Percentiles rank a stretch among this genome's conserved stretches.
phyloP scores from a whole-genome alignment of 345 rosid genomes.

The Cardamine occulta region DNA sequence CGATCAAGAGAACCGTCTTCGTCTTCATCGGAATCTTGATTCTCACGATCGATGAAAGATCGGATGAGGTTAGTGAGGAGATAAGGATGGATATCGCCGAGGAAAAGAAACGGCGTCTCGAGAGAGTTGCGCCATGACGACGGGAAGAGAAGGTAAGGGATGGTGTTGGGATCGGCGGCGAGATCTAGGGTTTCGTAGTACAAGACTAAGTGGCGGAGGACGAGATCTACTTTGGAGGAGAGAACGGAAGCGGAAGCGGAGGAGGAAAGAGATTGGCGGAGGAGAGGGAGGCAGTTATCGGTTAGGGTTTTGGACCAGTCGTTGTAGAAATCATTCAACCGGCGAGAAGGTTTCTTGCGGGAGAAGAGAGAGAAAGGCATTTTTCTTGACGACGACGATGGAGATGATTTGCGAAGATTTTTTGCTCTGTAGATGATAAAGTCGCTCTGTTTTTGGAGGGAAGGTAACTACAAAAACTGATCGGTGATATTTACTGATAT shows the following conservation, averaged over 20 bases:
- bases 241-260: constrained; percentile 53
- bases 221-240: constrained; percentile 57
- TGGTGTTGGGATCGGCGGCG: constrained; percentile 54
- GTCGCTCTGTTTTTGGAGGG: constrained; percentile 13
- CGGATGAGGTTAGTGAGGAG: constrained; percentile 79
- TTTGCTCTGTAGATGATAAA: not conserved
- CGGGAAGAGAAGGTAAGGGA: constrained; percentile 71
- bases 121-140: constrained; percentile 74
- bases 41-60: constrained; percentile 56
- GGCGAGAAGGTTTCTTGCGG: constrained; percentile 57
- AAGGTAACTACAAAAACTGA: not conserved
- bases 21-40: constrained; percentile 38
- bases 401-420: not conserved
- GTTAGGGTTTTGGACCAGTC: constrained; percentile 71
- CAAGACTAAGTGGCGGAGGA: constrained; percentile 71
- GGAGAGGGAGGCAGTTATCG: constrained; percentile 67
- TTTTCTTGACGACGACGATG: constrained; percentile 12
- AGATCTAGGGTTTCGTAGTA: constrained; percentile 83
- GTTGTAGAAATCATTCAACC: constrained; percentile 62
- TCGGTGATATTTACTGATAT: not conserved
- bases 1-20: constrained; percentile 14
- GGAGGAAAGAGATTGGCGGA: constrained; percentile 64
- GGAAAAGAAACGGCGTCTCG: constrained; percentile 77
- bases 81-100: constrained; percentile 90
- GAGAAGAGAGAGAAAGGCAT: constrained; percentile 63